Conservation (phyloP, 1,139 yeast genomes). For the Barnettozyma hawaiiensis region DNA sequence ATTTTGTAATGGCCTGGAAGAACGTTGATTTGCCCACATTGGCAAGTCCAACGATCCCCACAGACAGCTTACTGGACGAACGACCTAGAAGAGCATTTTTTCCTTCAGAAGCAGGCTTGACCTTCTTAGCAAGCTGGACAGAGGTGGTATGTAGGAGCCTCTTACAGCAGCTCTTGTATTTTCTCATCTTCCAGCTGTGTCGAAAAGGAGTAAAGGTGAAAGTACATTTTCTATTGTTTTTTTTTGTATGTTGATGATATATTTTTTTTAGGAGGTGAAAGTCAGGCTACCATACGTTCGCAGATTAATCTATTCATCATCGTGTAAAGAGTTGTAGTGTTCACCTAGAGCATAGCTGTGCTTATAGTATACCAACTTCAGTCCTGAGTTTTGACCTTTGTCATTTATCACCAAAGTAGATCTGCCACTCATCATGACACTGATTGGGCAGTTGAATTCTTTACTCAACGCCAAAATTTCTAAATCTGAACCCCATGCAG, state of each 20-base stretch:
- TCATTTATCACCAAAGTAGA: constrained; percentile 58
- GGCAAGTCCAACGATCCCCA: constrained; percentile 66
- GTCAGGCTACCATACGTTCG: too few relatives aligned
- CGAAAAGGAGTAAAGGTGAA: neutral
- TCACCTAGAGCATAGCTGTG: constrained; percentile 89
- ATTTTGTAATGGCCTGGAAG: constrained; percentile 67
- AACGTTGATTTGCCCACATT: constrained; percentile 72
- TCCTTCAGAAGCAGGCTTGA: constrained; percentile 4
- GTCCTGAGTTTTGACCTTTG: constrained; percentile 40
- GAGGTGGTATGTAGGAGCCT: constrained; percentile 7
- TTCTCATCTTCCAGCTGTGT: neutral
- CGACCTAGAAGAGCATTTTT: constrained; percentile 39
- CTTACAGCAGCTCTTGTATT: neutral
- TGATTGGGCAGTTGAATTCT: constrained; percentile 63
- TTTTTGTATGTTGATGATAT: neutral
- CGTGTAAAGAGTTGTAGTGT: constrained; percentile 83
- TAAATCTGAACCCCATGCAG: constrained; percentile 96
- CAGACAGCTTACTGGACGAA: constrained; percentile 48
- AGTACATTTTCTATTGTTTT: too few relatives aligned
- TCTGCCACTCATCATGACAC: constrained; percentile 72
- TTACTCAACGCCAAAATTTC: constrained; percentile 79
- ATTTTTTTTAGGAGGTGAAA: neutral
- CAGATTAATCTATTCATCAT: constrained; percentile 40
- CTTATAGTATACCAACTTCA: constrained; percentile 74
- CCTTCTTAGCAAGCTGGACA: constrained; percentile 14